Evolutionary conservation across 2,329 filamentous ascomycete genomes (phyloP), one percentile per base, ranked within the genome.

Genomic region (Diaporthe sp.): DNA sequence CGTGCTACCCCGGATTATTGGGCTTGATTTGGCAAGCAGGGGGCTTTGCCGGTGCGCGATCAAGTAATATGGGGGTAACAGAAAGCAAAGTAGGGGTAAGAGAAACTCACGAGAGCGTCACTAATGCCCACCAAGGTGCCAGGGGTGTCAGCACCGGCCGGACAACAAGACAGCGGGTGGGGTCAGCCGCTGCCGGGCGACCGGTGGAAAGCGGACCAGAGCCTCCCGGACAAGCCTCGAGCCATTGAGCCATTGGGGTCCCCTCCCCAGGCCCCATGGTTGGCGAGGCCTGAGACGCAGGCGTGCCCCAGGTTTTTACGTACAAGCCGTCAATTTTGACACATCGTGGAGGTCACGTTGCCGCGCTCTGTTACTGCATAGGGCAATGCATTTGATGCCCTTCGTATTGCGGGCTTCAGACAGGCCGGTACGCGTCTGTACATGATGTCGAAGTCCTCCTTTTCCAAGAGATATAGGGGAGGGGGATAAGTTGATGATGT

Each of bases 21-120:
- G 49, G 53, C 37, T 51, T 57, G 42, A 58, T 31, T n/a, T 49
- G 68, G 68, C 73, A 65, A 34, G 51, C 49, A 53, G 49, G 28
- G 25, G 55, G n/a, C 25, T 22, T 22, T 51, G 72, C 9, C n/a
- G 68, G 55, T 19, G 46, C 49, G 44, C 55, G 55, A 77, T 77
- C 55, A 77, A 67, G 75, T 77, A 77, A 77, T 71, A 77, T 77
- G 75, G 75, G 75, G 75, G 75, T 76, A 76, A 76, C 28, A 73
- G 31, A 51, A 75, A 58, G 75, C 72, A 76, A 76, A 75, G 73
- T 76, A 70, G 75, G 75, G 75, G 75, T 77, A 77, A 77, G 58
- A 72, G 72, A 77, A 77, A 74, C 53, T 53, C 67, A 55, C 68
- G 59, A 55, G 62, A 49, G 55, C 67, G 73, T 68, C 75, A 75